Evolutionary conservation across 805 yeast genomes (phyloP), one percentile per base, ranked within the genome.

Genomic region (Cyberlindnera petersonii): DNA sequence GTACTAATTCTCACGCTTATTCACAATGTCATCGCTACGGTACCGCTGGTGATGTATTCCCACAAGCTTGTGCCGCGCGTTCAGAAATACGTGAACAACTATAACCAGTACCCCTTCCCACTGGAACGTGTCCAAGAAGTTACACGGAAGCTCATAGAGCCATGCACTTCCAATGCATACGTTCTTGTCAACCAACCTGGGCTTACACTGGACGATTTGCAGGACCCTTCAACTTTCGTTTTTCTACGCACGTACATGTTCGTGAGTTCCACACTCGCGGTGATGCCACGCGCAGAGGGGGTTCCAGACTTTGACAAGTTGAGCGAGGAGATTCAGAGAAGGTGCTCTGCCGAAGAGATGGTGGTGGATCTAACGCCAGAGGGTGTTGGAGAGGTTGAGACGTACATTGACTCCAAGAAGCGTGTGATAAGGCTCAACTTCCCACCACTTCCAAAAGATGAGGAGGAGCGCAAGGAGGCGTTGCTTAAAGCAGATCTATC

Each of bases 361-460:
- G 51, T 50, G 20, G 64, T 72, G 9, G 63, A 64, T 6, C n/a
- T n/a, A n/a, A n/a, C n/a, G n/a, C n/a, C n/a, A n/a, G n/a, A n/a
- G n/a, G 64, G 69, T 61, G 65, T 30, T 57, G 77, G 71, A 6
- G 75, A 67, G 40, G 68, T 74, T 18, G 73, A 75, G 11, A 60
- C 68, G 3, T 85, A 83, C 57, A 68, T 75, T 26, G 95, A 86
- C 53, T 63, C 77, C 1, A 61, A 73, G 19, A 77, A 75, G 17
- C 68, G 94, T 45, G 71, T 86, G 10, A 73, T 91, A 21, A 62
- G 69, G 14, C 61, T 88, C 9, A 69, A 79, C 26, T 68, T 82
- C 42, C 71, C 77, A 3, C 65, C 63, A n/a, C 62, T 85, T 19
- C 69, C 74, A 0, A 56, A 55, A 17, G 59, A 64, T 7, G 56